Evolutionary conservation across 805 yeast genomes (phyloP), one percentile per base, ranked within the genome.

Genomic region (Soucietia sequanensis): DNA sequence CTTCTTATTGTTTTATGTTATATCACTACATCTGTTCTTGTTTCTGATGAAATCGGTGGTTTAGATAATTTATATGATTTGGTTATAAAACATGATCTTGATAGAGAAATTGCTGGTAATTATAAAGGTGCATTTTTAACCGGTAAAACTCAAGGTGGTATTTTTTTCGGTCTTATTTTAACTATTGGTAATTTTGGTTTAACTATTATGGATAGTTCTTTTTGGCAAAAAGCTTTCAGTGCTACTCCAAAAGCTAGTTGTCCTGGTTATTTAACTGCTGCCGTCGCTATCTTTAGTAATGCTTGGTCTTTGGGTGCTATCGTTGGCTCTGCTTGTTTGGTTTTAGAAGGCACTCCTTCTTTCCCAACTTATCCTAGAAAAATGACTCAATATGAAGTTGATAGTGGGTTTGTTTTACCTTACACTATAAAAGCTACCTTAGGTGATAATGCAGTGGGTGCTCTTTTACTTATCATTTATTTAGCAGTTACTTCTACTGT

Each of bases 401-500:
- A 46, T 21, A 53, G 56, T 35, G 66, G 65, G 3, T 50, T 56
- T 31, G 60, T 56, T 3, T 44, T 58, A 16, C 58, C 61, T 7
- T 60, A 54, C 31, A 52, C 58, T 10, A 37, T 60, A 27, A 57
- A 59, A 32, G 55, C 60, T n/a, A 47, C 56, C 6, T 32, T 60
- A 14, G 65, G 66, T 1, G 46, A 59, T 23, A 51, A 58, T 8
- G 63, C 54, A 6, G 48, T 59, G 24, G 67, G 60, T 11, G 65
- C 57, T 8, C 40, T 54, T 21, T 45, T 65, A 17, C 46, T 65
- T 24, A 50, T 62, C 30, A 48, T 65, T 18, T 65, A 61, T 41
- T 51, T 64, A 38, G 65, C 70, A 2, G 69, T 65, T 19, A 65
- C 71, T 8, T 62, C 70, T n/a, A 60, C 70, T 4, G 63, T 61